Evolutionary conservation across 1,284 basidiomycete genomes (phyloP), one percentile per base, ranked within the genome.

Genomic region (Leccinum solheimii): DNA sequence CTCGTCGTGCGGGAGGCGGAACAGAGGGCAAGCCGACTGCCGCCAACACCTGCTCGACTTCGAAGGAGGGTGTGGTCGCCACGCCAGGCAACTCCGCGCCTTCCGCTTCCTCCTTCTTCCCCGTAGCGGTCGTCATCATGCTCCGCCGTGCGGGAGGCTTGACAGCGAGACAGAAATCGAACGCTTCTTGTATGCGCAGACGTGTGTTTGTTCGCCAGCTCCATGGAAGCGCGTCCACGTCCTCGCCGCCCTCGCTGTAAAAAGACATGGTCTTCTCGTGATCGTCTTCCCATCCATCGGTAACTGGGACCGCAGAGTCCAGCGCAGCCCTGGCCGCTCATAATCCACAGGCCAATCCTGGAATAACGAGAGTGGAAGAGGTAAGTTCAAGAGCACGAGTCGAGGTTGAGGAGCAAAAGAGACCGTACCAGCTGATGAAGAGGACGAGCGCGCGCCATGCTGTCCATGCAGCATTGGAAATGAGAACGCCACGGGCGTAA

Each of bases 261-360:
- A 80, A 68, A 6, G 83, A 82, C 56, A 78, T 70, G 11, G 78
- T 79, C 77, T 86, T 89, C 69, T 88, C 87, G 21, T 80, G 79
- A 43, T 86, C 86, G 61, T 87, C 84, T 75, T 92, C 91, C 71
- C n/a, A n/a, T n/a, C n/a, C 90, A 92, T 64, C 88, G 81, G 69
- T 86, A 85, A 23, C 90, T 84, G 10, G 91, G 91, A 55, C 91
- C 91, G 72, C 90, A 92, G n/a, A 92, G 72, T 26, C 91, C 91
- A 56, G 83, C 90, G 61, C 88, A 91, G 63, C 83, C 83, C 64
- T 91, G 83, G 55, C 88, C 89, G 58, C 86, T 89, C 64, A 88
- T 73, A 62, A 88, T 72, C 90, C 90, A 94, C 19, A 95, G 79
- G 43, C 87, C 87, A 49, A 89, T 70, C 82, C 87, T 92, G 26